phyloP scores from a whole-genome alignment of 2,329 filamentous ascomycete species.

The Aspergillus felis region DNA sequence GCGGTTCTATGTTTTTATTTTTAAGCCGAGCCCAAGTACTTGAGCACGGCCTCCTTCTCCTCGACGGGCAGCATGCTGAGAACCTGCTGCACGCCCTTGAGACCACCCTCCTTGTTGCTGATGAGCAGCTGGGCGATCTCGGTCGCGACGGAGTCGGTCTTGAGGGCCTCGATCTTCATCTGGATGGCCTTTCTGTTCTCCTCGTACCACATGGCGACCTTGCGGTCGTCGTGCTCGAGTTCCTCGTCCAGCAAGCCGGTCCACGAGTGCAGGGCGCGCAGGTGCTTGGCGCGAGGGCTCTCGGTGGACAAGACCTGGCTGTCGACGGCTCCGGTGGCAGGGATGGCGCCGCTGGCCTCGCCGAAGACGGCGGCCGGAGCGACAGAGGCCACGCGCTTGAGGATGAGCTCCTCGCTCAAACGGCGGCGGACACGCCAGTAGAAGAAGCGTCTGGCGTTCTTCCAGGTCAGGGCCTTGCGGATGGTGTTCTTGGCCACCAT shows the following conservation, averaged over 20 bases:
- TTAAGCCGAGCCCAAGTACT: conserved; percentile 39
- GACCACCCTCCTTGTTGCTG: conserved; percentile 63
- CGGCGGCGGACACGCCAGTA: conserved; percentile 98
- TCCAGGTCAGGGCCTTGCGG: conserved; percentile 77
- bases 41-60: conserved; percentile 81
- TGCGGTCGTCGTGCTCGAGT: conserved; percentile 74
- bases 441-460: conserved; percentile 91
- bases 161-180: conserved; percentile 79
- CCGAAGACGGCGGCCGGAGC: conserved; percentile 35
- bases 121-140: conserved; percentile 67
- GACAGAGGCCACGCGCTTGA: conserved; percentile 72
- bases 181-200: conserved; percentile 80
- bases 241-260: conserved; percentile 62
- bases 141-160: conserved; percentile 66
- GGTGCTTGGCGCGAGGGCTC: conserved; percentile 59
- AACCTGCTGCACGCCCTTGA: conserved; percentile 83
- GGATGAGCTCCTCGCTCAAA: conserved; percentile 94
- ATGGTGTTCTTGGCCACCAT: conserved; percentile 98
- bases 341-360: conserved; percentile 41
- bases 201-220: conserved; percentile 93
- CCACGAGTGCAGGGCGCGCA: conserved; percentile 79
- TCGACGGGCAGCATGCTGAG: conserved; percentile 80
- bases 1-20: neutral
- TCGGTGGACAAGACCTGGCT: conserved; percentile 28
- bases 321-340: conserved; percentile 32